Percentiles rank a stretch among this genome's conserved stretches.
phyloP scores from a whole-genome alignment of 2,329 filamentous ascomycete species.

The Cladophialophora psammophila region DNA sequence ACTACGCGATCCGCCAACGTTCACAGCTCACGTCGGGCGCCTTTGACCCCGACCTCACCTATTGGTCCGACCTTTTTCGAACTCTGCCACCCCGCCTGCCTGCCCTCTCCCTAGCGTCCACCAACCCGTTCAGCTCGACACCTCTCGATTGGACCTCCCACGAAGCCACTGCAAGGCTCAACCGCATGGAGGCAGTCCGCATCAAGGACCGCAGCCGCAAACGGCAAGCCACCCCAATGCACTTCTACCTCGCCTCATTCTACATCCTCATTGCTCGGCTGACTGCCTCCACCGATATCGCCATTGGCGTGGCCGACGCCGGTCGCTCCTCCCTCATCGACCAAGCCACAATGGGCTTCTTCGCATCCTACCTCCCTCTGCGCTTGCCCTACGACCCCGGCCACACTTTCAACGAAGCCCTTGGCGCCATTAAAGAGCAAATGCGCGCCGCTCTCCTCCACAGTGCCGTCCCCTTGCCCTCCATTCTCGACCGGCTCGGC shows the following conservation, averaged over 20 bases:
- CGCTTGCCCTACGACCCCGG: constrained; percentile 44
- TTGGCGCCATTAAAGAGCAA: not conserved
- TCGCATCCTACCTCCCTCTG: constrained; percentile 60
- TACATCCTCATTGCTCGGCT: constrained; percentile 49
- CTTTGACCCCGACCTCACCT: constrained; percentile 24
- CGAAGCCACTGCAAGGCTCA: constrained; percentile 27
- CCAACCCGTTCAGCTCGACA: not conserved
- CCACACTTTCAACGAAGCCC: constrained; percentile 44
- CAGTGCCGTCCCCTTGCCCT: constrained; percentile 8
- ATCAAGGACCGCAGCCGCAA: constrained; percentile 41
- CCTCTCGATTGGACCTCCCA: constrained; percentile 7
- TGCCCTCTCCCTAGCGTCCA: constrained; percentile 6
- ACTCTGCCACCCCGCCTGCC: constrained; percentile 21
- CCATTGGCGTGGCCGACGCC: constrained; percentile 59
- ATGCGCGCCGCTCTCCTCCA: constrained; percentile 9
- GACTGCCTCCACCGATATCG: constrained; percentile 49
- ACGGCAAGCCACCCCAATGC: constrained; percentile 51
- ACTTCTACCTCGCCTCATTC: constrained; percentile 56
- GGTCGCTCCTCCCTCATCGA: constrained; percentile 45
- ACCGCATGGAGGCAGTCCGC: constrained; percentile 30
- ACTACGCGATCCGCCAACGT: constrained; percentile 23
- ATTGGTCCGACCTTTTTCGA: constrained; percentile 23
- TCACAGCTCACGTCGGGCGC: constrained; percentile 15
- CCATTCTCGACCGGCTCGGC: constrained; percentile 14
- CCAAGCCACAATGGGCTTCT: constrained; percentile 54